phyloP scores from a whole-genome alignment of 1,284 basidiomycete genomes.

The Tilletiopsis washingtonensis region DNA sequence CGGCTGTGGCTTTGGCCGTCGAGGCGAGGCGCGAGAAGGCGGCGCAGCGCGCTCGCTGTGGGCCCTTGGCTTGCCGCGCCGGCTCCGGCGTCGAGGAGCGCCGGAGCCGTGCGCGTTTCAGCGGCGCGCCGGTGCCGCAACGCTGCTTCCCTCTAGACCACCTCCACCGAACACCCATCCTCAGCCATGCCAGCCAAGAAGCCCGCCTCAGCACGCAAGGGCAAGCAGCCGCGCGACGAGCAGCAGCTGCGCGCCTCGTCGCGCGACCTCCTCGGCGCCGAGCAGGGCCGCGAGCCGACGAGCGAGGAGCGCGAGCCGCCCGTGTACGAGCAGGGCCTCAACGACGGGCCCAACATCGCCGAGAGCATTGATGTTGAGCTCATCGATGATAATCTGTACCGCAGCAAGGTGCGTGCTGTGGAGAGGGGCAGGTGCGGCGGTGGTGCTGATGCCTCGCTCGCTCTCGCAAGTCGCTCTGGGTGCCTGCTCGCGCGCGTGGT shows the following conservation, averaged over 20 bases:
- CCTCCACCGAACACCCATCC: too few relatives aligned
- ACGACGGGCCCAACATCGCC: conserved; percentile 8
- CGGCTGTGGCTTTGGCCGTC: too few relatives aligned
- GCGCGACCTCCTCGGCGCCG: background rate
- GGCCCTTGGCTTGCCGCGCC: too few relatives aligned
- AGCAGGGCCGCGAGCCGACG: background rate
- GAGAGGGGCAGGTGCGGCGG: background rate
- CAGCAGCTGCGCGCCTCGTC: background rate
- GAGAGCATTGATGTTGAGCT: conserved; percentile 26
- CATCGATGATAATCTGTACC: conserved; percentile 32
- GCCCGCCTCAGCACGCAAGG: too few relatives aligned
- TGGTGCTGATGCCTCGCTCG: background rate
- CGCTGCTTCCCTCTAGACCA: too few relatives aligned
- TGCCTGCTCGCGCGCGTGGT: conserved; percentile 33
- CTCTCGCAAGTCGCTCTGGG: conserved; percentile 23
- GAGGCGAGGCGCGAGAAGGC: too few relatives aligned
- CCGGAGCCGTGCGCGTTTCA: too few relatives aligned
- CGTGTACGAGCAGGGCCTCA: conserved; percentile 27
- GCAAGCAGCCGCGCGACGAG: too few relatives aligned
- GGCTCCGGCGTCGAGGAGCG: too few relatives aligned
- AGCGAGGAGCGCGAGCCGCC: conserved; percentile 7
- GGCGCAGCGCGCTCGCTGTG: too few relatives aligned
- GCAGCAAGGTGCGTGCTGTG: conserved; percentile 11
- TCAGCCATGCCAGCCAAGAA: too few relatives aligned
- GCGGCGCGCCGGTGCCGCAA: too few relatives aligned